Evolutionary conservation across 176 grass and related monocot species (phyloP), one percentile per base, ranked within the genome.

Genomic region (Carex parvula): DNA sequence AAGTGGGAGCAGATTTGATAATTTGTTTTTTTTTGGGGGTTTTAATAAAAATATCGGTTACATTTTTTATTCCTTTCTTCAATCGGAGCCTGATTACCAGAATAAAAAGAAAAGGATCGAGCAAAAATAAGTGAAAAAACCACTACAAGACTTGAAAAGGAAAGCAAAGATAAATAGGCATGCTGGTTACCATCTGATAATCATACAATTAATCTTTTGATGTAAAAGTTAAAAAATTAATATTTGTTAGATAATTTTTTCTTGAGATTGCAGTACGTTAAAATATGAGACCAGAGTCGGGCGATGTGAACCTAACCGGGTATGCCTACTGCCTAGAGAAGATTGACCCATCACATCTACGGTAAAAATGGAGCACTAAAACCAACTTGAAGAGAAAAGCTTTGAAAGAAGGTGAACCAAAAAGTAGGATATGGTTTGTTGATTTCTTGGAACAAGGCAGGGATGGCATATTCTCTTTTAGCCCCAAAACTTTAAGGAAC

Each of bases 391-490:
- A 71, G 8, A 44, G 35, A 44, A 46, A 42, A 71, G 37, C 68
- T 71, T 44, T 46, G 16, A 71, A 70, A 20, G 35, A n/a, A 71
- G 10, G 17, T n/a, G 16, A 44, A 71, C 68, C 17, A 8, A 22
- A n/a, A 62, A 62, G 21, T 22, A 9, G 60, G 67, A 33, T 13
- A 35, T 70, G 20, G 68, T 50, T 50, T 12, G 16, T 64, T 17
- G 15, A 54, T 85, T 70, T 56, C 29, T 71, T 81, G 42, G 16
- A 68, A 61, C 13, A 41, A 86, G 17, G 17, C 20, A 10, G 2
- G n/a, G 33, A 48, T 60, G 37, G 85, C 60, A 71, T 82, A 81
- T 87, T 20, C 85, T 72, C 21, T 44, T 12, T 42, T 70, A 53
- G 52, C 21, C 18, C n/a, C 55, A 35, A 84, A 57, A 14, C 26